Conservation (phyloP, 345 rosid species). For the Adansonia digitata region DNA sequence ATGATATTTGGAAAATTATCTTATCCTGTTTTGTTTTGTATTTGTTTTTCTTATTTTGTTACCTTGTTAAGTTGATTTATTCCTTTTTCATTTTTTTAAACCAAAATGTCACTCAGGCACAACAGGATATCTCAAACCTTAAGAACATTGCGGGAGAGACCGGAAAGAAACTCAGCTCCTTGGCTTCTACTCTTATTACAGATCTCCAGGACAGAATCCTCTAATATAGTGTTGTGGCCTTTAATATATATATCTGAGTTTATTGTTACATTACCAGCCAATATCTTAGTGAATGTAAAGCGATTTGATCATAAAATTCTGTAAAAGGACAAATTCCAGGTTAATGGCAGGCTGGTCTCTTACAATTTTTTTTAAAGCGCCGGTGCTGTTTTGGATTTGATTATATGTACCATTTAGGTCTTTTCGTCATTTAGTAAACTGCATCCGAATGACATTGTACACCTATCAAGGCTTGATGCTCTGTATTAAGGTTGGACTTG, state of each 20-base stretch:
- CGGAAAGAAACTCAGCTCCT: constrained; percentile 73
- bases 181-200: constrained; percentile 68
- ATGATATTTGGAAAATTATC: background rate
- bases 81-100: background rate
- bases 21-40: background rate
- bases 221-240: constrained; percentile 22
- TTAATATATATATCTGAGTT: background rate
- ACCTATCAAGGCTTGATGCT: constrained; percentile 6
- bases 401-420: background rate
- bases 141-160: constrained; percentile 93
- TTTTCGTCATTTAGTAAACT: background rate
- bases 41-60: too few relatives aligned
- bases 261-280: constrained; percentile 13
- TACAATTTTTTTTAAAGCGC: background rate
- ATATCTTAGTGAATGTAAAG: constrained; percentile 21
- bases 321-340: constrained; percentile 14
- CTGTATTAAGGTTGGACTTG: too few relatives aligned
- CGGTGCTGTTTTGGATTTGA: constrained; percentile 6
- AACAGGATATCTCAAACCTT: constrained; percentile 81
- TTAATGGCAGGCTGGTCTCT: background rate
- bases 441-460: background rate
- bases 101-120: constrained; percentile 48
- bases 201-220: constrained; percentile 94
- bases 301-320: constrained; percentile 16
- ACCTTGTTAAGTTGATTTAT: background rate